A percentile compares a stretch with the other conserved stretches of the same genome.
phyloP scores from a whole-genome alignment of 208 protist genomes.

The Leishmania guyanensis region DNA sequence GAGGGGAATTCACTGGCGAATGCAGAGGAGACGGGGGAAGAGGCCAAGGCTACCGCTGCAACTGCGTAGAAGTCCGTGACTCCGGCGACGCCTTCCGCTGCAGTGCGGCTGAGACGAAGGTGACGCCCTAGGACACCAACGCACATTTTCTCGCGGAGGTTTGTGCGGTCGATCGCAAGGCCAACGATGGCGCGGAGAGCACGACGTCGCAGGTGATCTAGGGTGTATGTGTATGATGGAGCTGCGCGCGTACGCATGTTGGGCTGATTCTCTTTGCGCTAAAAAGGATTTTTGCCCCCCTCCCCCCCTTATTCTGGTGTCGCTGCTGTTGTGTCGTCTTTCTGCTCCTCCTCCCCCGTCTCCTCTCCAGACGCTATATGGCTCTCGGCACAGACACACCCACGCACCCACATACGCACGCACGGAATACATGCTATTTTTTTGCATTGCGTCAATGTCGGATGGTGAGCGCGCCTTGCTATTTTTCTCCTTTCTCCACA shows the following conservation, averaged over 20 bases:
- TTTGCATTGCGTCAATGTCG: neutral
- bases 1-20: neutral
- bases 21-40: neutral
- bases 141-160: slow-evolving; percentile 13
- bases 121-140: neutral
- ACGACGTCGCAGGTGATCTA: slow-evolving; percentile 7
- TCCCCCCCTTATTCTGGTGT: neutral
- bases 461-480: neutral
- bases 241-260: neutral
- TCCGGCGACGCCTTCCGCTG: neutral
- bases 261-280: neutral
- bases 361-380: neutral
- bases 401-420: neutral
- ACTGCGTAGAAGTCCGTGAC: neutral
- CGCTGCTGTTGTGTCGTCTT: neutral
- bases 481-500: neutral
- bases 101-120: neutral
- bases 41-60: neutral
- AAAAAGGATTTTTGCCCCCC: neutral
- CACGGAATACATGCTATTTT: neutral
- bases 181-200: slow-evolving; percentile 10
- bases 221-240: neutral
- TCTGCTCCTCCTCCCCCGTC: neutral
- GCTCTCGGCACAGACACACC: neutral
- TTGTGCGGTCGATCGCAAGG: slow-evolving; percentile 7